Conservation (phyloP, 768 basidiomycete species). For the Leccinum boreale region DNA sequence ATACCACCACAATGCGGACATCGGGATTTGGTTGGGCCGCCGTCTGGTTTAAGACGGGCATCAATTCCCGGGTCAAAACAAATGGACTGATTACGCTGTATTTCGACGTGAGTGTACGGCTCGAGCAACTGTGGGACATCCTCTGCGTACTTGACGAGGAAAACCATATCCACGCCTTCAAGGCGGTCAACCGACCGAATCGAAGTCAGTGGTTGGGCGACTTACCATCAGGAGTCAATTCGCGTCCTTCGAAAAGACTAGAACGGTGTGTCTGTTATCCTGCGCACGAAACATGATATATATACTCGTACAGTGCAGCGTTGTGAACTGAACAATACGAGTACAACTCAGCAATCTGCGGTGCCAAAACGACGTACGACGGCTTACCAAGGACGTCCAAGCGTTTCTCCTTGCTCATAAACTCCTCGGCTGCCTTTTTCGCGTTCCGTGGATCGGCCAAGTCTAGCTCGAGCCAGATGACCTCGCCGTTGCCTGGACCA, state of each 20-base stretch:
- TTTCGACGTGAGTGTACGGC: background rate
- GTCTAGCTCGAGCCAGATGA: constrained; percentile 51
- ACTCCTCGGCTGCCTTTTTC: constrained; percentile 46
- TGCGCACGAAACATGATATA: too few relatives aligned
- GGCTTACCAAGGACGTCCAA: constrained; percentile 51
- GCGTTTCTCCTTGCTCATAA: constrained; percentile 47
- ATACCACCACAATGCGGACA: constrained; percentile 58
- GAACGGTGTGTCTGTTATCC: too few relatives aligned
- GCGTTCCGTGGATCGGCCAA: constrained; percentile 45
- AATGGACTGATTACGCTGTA: constrained; percentile 51
- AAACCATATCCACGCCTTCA: constrained; percentile 37
- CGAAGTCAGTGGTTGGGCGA: background rate
- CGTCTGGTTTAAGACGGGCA: constrained; percentile 51
- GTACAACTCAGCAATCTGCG: background rate
- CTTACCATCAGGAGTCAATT: constrained; percentile 28
- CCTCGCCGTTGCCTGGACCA: constrained; percentile 41
- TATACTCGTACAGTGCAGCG: too few relatives aligned
- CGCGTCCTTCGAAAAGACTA: constrained; percentile 17
- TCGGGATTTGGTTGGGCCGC: constrained; percentile 47
- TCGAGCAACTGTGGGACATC: background rate
- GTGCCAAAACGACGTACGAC: background rate
- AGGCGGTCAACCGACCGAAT: background rate
- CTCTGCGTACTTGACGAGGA: constrained; percentile 42
- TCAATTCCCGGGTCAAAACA: constrained; percentile 50
- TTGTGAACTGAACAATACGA: too few relatives aligned